A percentile compares a stretch with the other conserved stretches of the same genome.
These are phyloP conservation scores for Didymella keratinophila DNA, from an alignment of 2,329 filamentous ascomycete species.

Conservation along the genomic window DNA sequence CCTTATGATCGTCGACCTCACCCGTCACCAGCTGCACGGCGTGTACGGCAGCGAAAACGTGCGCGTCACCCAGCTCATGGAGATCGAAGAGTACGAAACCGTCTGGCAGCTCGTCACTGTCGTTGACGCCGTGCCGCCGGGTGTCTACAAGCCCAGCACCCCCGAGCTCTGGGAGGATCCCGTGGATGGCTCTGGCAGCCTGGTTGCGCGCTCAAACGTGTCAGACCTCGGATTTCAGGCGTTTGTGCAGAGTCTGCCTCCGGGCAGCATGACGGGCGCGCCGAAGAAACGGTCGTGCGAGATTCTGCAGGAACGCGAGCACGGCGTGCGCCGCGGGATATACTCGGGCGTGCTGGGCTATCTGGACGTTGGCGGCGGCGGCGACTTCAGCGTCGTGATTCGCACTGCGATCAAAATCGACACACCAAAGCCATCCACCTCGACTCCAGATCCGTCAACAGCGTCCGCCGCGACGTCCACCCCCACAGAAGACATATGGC, in stretches of 20 bases:
- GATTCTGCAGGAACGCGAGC: constrained; percentile 75
- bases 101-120: constrained; percentile 93
- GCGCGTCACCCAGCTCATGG: constrained; percentile 77
- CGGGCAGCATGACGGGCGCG: constrained; percentile 95
- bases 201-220: constrained; percentile 15
- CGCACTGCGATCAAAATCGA: constrained; percentile 72
- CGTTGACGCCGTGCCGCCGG: constrained; percentile 68
- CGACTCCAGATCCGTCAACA: not conserved
- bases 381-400: constrained; percentile 92
- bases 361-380: constrained; percentile 82
- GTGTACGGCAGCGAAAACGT: constrained; percentile 80
- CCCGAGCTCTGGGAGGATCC: constrained; percentile 46
- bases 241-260: constrained; percentile 78
- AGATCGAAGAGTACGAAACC: constrained; percentile 88
- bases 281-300: constrained; percentile 94
- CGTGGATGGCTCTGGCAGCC: constrained; percentile 29
- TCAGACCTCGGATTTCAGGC: constrained; percentile 72
- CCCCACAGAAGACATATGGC: constrained; percentile 69
- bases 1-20: constrained; percentile 96
- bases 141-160: constrained; percentile 34
- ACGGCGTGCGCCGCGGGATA: constrained; percentile 69
- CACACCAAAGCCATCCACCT: not conserved
- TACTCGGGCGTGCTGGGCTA: constrained; percentile 93
- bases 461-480: constrained; percentile 6
- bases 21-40: constrained; percentile 91